These are phyloP conservation scores for Ambrosiella cleistominuta DNA, from an alignment of 2,329 filamentous ascomycete species.

Conservation along the genomic window DNA sequence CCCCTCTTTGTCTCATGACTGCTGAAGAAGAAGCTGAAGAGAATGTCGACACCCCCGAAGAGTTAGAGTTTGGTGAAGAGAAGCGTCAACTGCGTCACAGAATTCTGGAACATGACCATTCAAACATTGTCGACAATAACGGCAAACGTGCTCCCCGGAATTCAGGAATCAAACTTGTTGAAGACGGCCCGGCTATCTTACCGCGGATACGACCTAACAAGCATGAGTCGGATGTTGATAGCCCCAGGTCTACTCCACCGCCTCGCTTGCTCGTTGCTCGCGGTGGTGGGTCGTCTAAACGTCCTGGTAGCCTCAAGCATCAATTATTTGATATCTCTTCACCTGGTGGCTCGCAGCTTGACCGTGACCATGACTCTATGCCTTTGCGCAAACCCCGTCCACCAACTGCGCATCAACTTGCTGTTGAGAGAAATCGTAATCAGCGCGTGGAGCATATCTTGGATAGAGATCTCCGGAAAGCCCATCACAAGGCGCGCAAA, in stretches of 20 bases:
- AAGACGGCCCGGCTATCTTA: slow-evolving; percentile 41
- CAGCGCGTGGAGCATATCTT: slow-evolving; percentile 70
- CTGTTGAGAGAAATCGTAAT: slow-evolving; percentile 60
- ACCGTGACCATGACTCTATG: slow-evolving; percentile 21
- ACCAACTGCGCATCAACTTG: slow-evolving; percentile 65
- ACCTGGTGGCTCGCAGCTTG: slow-evolving; percentile 36
- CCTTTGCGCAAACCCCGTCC: slow-evolving; percentile 49
- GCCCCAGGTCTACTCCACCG: slow-evolving; percentile 26
- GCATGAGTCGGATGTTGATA: slow-evolving; percentile 33
- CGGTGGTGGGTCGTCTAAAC: slow-evolving; percentile 15
- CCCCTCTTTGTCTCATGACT: slow-evolving; percentile 46
- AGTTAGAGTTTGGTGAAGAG: slow-evolving; percentile 50
- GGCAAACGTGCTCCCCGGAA: slow-evolving; percentile 34
- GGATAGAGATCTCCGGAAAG: slow-evolving; percentile 51
- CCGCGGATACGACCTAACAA: slow-evolving; percentile 46
- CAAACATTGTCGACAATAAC: slow-evolving; percentile 44
- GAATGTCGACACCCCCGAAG: slow-evolving; percentile 56
- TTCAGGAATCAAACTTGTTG: slow-evolving; percentile 22
- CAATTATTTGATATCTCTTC: slow-evolving; percentile 44
- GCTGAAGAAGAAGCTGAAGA: slow-evolving; percentile 48
- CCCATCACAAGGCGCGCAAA: slow-evolving; percentile 47
- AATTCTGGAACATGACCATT: slow-evolving; percentile 60
- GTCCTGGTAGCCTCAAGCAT: slow-evolving; percentile 32
- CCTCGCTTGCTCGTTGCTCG: slow-evolving; percentile 11
- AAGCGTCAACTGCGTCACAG: slow-evolving; percentile 59